Conservation (phyloP, 2,329 filamentous ascomycete species). For the Calycina marina region DNA sequence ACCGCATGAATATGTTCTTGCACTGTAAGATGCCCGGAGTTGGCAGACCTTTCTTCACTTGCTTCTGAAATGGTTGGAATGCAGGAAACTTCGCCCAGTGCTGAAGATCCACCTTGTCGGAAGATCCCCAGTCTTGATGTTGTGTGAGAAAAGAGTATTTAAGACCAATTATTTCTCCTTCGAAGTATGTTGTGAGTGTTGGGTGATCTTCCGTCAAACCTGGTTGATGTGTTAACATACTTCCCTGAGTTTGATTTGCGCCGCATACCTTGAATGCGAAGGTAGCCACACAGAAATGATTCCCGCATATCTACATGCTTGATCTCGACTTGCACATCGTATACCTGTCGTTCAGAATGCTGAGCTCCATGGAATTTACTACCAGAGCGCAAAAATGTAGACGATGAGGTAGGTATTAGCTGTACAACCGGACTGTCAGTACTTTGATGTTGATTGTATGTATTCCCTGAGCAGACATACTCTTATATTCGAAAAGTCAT, state of each 20-base stretch:
- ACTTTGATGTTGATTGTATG: background rate
- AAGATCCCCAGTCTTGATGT: conserved; percentile 83
- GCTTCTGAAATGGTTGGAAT: conserved; percentile 60
- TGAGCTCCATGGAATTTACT: conserved; percentile 85
- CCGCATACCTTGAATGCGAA: conserved; percentile 77
- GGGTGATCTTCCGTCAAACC: conserved; percentile 91
- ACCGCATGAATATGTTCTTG: conserved; percentile 94
- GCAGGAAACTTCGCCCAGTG: conserved; percentile 88
- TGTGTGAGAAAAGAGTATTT: conserved; percentile 91
- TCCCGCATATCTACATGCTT: conserved; percentile 92
- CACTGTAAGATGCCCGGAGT: conserved; percentile 59
- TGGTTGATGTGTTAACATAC: conserved; percentile 34
- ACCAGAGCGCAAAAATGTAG: conserved; percentile 72
- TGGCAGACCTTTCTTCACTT: conserved; percentile 42
- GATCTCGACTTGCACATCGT: conserved; percentile 92
- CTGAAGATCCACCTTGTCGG: conserved; percentile 75
- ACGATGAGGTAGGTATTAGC: conserved; percentile 59
- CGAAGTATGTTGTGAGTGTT: conserved; percentile 95
- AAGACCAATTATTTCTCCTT: conserved; percentile 91
- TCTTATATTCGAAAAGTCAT: conserved; percentile 39
- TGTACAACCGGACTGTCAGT: conserved; percentile 8
- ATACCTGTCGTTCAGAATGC: conserved; percentile 81
- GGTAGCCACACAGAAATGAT: conserved; percentile 86
- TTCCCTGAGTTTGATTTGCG: no score
- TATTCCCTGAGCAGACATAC: conserved; percentile 31